A percentile compares a stretch with the other conserved stretches of the same genome.
phyloP scores from a whole-genome alignment of 2,329 filamentous ascomycete species.

The Periconia sp. region DNA sequence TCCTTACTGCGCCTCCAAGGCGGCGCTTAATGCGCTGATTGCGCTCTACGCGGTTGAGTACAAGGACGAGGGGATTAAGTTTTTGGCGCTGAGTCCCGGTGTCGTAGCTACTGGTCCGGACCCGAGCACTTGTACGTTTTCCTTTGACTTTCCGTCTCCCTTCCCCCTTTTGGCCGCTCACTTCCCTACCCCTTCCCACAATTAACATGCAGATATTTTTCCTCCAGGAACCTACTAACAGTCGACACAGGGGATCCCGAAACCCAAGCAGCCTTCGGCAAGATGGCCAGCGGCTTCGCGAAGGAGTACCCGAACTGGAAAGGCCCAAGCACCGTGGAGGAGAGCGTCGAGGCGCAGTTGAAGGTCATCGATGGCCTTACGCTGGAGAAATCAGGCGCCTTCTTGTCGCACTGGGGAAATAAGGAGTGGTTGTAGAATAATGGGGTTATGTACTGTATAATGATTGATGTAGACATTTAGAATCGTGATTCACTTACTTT shows the following conservation, averaged over 20 bases:
- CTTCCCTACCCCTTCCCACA: too few relatives aligned
- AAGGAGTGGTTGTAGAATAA: slow-evolving; percentile 11
- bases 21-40: slow-evolving; percentile 44
- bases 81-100: slow-evolving; percentile 23
- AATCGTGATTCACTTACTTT: too few relatives aligned
- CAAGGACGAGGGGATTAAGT: slow-evolving; percentile 22
- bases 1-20: slow-evolving; percentile 45
- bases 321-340: slow-evolving; percentile 9
- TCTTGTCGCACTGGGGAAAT: slow-evolving; percentile 13
- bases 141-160: neutral
- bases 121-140: neutral
- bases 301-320: slow-evolving; percentile 11
- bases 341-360: slow-evolving; percentile 14
- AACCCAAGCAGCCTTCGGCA: neutral
- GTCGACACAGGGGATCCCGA: neutral
- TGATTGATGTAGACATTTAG: too few relatives aligned
- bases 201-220: too few relatives aligned
- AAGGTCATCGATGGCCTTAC: slow-evolving; percentile 10
- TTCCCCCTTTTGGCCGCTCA: too few relatives aligned
- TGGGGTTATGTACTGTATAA: too few relatives aligned
- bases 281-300: slow-evolving; percentile 5
- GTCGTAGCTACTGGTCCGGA: slow-evolving; percentile 14
- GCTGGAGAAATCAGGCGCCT: slow-evolving; percentile 9
- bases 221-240: neutral
- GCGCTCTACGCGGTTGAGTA: slow-evolving; percentile 46